Base-by-base conservation (phyloP, 2,329 filamentous ascomycete species). In the Fusarium nodosum region DNA sequence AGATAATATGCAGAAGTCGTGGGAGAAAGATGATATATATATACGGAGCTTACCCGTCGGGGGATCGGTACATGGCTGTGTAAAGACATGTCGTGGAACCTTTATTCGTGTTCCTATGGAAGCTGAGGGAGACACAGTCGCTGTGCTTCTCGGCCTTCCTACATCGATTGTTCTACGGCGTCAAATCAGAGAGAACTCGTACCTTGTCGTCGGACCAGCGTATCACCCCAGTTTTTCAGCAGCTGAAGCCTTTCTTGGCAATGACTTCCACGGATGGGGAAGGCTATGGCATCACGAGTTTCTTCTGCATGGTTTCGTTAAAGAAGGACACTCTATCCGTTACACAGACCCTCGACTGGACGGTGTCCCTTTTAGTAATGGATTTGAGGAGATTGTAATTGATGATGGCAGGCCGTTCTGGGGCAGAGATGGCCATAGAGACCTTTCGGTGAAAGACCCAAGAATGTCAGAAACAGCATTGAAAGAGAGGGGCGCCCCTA, bases 1-100 rank as follows among this genome's bases (percentile, higher is more conserved):
- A 3, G 16, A 33, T 3, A 26, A 33, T 4, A 1, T 0, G 3
- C 9, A 26, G 42, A 22, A 22, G 4, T 5, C 18, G 5, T 7
- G 13, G 30, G n/a, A 46, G 22, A 28, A 28, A 9, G 51, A 54
- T 8, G 22, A 11, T 5, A 30, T 16, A 4, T 38, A 8, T 7
- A 15, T 55, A 10, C 11, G 13, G 4, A 9, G 7, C 4, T 15
- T n/a, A 3, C 10, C 18, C 5, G 2, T 7, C 1, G 7, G 10
- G 8, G 7, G 4, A 1, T 4, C 11, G 1, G 1, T 18, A 12
- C 12, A 7, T 12, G 52, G 41, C 2, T 60, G 30, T 13, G 12
- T 9, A 7, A 47, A 11, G 11, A 44, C 42, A 2, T 8, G 9
- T 0, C 3, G 18, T 2, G 57, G 52, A 1, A 31, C 2, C 3